phyloP scores from a whole-genome alignment of 768 basidiomycete species.

The Lenzites betulinus region DNA sequence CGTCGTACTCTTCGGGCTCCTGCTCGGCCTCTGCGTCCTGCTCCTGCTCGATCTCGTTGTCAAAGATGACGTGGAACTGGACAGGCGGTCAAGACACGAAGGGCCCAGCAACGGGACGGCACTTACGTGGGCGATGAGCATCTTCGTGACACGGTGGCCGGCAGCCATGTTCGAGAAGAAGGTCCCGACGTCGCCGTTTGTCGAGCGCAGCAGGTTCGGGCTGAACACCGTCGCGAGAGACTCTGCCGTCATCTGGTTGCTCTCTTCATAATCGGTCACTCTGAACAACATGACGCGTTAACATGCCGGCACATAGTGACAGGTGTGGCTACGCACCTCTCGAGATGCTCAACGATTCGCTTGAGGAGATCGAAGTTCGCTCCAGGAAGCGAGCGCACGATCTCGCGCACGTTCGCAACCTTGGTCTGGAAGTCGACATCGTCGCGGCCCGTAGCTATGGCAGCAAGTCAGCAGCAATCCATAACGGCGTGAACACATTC shows the following conservation, averaged over 20 bases:
- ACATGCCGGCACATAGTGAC: neutral
- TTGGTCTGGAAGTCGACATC: constrained; percentile 71
- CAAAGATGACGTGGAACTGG: constrained; percentile 61
- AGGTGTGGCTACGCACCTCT: constrained; percentile 48
- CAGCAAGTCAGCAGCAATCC: neutral
- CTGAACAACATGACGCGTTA: constrained; percentile 35
- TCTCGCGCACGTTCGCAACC: constrained; percentile 59
- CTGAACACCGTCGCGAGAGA: constrained; percentile 86
- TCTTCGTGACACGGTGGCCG: constrained; percentile 74
- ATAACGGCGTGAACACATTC: neutral
- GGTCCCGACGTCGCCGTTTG: constrained; percentile 75
- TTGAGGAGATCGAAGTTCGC: constrained; percentile 79
- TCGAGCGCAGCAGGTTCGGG: constrained; percentile 75
- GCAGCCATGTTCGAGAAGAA: constrained; percentile 81
- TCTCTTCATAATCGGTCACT: constrained; percentile 86
- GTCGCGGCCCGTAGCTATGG: constrained; percentile 29
- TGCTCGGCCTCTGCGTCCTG: constrained; percentile 52
- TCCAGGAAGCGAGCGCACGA: constrained; percentile 70
- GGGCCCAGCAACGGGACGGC: neutral
- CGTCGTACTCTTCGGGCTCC: constrained; percentile 67
- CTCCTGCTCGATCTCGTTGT: constrained; percentile 40
- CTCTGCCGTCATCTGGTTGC: constrained; percentile 89
- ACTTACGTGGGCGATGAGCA: constrained; percentile 74
- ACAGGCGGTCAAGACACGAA: constrained; percentile 34
- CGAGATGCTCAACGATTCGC: constrained; percentile 82